Base-by-base conservation (phyloP, 306 rosid genomes). In the Cyclanthera cordifolia region DNA sequence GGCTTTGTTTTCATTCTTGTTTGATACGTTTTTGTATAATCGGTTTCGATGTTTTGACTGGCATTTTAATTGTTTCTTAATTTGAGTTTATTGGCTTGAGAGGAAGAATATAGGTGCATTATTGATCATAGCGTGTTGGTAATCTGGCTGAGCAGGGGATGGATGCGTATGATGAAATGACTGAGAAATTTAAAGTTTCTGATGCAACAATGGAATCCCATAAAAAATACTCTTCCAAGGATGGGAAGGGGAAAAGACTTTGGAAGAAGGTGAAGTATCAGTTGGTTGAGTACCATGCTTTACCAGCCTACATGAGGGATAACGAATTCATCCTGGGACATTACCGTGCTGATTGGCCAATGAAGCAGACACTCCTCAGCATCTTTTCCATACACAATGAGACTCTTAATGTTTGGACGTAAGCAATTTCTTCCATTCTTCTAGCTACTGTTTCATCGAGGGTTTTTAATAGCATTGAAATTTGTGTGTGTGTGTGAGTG, bases 401-500 rank as follows among this genome's bases (percentile, higher is more conserved):
- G 83, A 93, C 99, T 10, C 91, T 93, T 25, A 93, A 93, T 21
- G 95, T 93, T 81, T 93, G 99, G 99, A 90, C 99, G 96, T 93
- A 86, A 85, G 95, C 20, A 46, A 73, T 73, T 24, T 45, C 27
- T 76, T 41, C 43, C 49, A 4, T 66, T 2, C 55, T 17, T 9
- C 47, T 73, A 7, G 16, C 47, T 73, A 10, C 53, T 52, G 14
- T 28, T 72, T 32, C 30, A 25, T 32, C 4, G 39, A 55, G 14
- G 2, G 2, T 53, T 45, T 58, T 59, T 46, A 27, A 32, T 45
- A 19, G 21, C 21, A 68, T 15, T 13, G 16, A 37, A 37, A 11
- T 37, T 37, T 37, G 7, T 37, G 2, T 37, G 11, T 37, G 0
- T 8, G 7, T 37, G 2, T 37, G 11, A 6, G 0, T 8, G 7